Percentiles rank a stretch among this genome's conserved stretches.
Evolutionary conservation across 306 rosid species (phyloP).

Genomic region (Corylus heterophylla): DNA sequence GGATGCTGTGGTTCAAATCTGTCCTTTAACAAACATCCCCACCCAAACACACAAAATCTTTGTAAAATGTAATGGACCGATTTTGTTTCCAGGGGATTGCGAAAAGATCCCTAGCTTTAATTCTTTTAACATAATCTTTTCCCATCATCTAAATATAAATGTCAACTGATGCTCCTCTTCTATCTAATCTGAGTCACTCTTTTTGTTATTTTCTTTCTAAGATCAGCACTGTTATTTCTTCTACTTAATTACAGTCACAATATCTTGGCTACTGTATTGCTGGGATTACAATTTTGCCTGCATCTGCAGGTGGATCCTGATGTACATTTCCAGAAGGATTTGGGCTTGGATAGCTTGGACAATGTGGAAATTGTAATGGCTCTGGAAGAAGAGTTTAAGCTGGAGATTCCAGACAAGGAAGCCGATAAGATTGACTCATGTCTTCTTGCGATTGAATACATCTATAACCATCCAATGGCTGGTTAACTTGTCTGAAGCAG

Average conservation of each 20-base stretch:
- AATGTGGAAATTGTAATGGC: slow-evolving; percentile 97
- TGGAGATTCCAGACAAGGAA: slow-evolving; percentile 93
- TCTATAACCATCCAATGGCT: slow-evolving; percentile 91
- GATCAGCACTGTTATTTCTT: background rate
- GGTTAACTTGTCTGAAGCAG: slow-evolving; percentile 33
- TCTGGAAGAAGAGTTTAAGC: slow-evolving; percentile 95
- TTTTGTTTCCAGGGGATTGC: too few species aligned
- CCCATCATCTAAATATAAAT: background rate
- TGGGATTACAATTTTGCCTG: slow-evolving; percentile 15
- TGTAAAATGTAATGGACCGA: too few species aligned
- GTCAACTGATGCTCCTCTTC: too few species aligned
- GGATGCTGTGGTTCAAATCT: background rate
- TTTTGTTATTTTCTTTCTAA: background rate
- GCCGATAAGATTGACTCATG: slow-evolving; percentile 86
- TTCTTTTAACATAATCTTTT: background rate
- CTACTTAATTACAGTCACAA: slow-evolving; percentile 6
- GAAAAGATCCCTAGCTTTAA: background rate
- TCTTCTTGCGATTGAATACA: slow-evolving; percentile 82
- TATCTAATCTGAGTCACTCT: too few species aligned
- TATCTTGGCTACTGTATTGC: background rate
- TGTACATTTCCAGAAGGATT: slow-evolving; percentile 86
- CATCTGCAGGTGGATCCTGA: slow-evolving; percentile 66
- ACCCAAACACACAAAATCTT: too few species aligned
- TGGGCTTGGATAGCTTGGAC: slow-evolving; percentile 98
- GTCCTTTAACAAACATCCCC: too few species aligned